Percentiles rank a stretch among this genome's conserved stretches.
Evolutionary conservation across 164 flowering plant species (phyloP).

Genomic region (Magnolia sinica): DNA sequence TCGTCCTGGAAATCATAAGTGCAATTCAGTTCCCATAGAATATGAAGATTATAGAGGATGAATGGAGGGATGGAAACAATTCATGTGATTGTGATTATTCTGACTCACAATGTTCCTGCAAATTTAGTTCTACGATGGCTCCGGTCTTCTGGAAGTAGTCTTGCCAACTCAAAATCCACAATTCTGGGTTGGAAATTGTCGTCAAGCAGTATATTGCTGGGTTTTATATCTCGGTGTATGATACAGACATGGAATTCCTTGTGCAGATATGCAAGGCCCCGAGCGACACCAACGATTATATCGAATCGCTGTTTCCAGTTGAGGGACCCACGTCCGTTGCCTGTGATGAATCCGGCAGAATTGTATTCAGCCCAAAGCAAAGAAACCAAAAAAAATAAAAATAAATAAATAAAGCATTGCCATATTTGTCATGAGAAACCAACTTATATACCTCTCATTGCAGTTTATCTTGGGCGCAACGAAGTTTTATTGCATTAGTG

Average conservation of each 20-base stretch:
- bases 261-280: slow-evolving; percentile 61
- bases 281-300: slow-evolving; percentile 48
- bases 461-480: no score
- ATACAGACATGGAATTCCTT: slow-evolving; percentile 57
- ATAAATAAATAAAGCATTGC: neutral
- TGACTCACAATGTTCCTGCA: slow-evolving; percentile 66
- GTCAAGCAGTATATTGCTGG: slow-evolving; percentile 55
- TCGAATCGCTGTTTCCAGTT: slow-evolving; percentile 50
- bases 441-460: neutral
- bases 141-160: slow-evolving; percentile 54
- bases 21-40: no score
- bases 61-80: neutral
- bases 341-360: slow-evolving; percentile 19
- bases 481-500: no score
- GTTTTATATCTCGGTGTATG: slow-evolving; percentile 60
- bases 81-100: neutral
- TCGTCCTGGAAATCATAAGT: slow-evolving; percentile 55
- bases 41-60: neutral
- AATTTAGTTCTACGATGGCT: slow-evolving; percentile 56
- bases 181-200: slow-evolving; percentile 51
- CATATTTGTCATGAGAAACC: no score
- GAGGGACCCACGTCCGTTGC: slow-evolving; percentile 36
- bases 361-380: neutral
- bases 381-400: neutral
- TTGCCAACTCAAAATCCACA: slow-evolving; percentile 64